phyloP scores from a whole-genome alignment of 441 rosid genomes.

The Breynia disticha region DNA sequence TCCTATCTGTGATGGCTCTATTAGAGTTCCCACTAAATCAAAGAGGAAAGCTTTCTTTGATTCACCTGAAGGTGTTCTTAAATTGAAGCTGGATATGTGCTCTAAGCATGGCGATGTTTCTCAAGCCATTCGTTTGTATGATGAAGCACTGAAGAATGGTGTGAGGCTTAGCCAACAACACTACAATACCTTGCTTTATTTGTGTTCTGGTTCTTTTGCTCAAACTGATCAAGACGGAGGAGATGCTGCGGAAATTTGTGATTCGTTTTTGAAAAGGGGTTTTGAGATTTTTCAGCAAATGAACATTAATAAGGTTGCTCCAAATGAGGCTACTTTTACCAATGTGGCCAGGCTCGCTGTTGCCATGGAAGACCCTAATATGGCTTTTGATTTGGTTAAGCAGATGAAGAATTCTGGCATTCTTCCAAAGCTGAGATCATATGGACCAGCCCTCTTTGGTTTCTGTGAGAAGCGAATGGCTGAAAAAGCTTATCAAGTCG shows the following conservation, averaged over 20 bases:
- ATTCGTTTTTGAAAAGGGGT: conserved; percentile 47
- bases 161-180: conserved; percentile 41
- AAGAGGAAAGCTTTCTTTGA: conserved; percentile 44
- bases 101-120: conserved; percentile 43
- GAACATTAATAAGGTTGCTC: conserved; percentile 51
- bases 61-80: conserved; percentile 50
- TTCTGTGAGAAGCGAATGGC: conserved; percentile 55
- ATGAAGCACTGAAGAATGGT: conserved; percentile 47
- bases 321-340: conserved; percentile 87
- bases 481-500: conserved; percentile 67
- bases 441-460: conserved; percentile 76
- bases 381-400: conserved; percentile 84
- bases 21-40: conserved; percentile 27
- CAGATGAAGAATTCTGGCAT: conserved; percentile 60
- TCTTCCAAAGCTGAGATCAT: conserved; percentile 67
- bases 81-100: conserved; percentile 52
- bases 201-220: conserved; percentile 43
- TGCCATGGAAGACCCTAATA: conserved; percentile 66
- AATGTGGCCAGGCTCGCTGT: conserved; percentile 69
- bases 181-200: conserved; percentile 63
- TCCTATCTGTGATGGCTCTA: conserved; percentile 16
- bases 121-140: conserved; percentile 74
- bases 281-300: conserved; percentile 74
- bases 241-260: conserved; percentile 18
- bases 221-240: conserved; percentile 16